phyloP scores from a whole-genome alignment of 2,329 filamentous ascomycete species.

The Didymella lethalis region DNA sequence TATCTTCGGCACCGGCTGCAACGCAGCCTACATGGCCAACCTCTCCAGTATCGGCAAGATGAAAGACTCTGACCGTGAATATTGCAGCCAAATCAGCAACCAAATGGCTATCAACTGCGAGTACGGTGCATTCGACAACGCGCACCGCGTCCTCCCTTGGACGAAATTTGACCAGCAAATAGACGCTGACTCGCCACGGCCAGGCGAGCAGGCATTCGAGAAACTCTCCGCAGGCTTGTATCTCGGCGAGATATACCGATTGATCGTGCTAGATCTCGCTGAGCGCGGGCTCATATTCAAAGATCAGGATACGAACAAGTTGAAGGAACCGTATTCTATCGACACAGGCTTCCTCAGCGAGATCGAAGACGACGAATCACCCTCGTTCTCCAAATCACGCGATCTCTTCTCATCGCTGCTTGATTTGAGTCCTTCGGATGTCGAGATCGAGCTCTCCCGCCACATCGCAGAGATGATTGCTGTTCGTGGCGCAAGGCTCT shows the following conservation, averaged over 20 bases:
- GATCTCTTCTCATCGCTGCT: constrained; percentile 35
- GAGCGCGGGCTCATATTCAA: constrained; percentile 79
- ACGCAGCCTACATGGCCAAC: constrained; percentile 92
- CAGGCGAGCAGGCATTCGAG: constrained; percentile 57
- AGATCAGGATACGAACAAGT: constrained; percentile 74
- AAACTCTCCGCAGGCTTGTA: constrained; percentile 58
- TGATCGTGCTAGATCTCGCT: constrained; percentile 61
- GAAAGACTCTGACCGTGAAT: constrained; percentile 9
- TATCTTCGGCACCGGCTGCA: constrained; percentile 94
- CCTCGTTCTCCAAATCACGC: constrained; percentile 29
- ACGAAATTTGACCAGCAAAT: constrained; percentile 68
- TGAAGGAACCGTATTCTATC: constrained; percentile 81
- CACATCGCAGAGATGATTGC: constrained; percentile 46
- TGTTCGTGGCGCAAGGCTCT: constrained; percentile 47
- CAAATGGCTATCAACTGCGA: constrained; percentile 95
- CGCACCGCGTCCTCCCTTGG: constrained; percentile 83
- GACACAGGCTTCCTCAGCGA: constrained; percentile 89
- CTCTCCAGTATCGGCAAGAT: constrained; percentile 84
- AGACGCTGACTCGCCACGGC: constrained; percentile 55
- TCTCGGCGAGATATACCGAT: constrained; percentile 56
- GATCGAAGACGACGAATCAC: constrained; percentile 71
- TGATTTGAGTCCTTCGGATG: constrained; percentile 26
- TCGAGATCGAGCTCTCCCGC: constrained; percentile 40
- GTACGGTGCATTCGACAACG: constrained; percentile 96
- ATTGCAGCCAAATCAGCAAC: constrained; percentile 5